Base-by-base conservation (phyloP, 345 rosid species). In the Gossypium mustelinum region DNA sequence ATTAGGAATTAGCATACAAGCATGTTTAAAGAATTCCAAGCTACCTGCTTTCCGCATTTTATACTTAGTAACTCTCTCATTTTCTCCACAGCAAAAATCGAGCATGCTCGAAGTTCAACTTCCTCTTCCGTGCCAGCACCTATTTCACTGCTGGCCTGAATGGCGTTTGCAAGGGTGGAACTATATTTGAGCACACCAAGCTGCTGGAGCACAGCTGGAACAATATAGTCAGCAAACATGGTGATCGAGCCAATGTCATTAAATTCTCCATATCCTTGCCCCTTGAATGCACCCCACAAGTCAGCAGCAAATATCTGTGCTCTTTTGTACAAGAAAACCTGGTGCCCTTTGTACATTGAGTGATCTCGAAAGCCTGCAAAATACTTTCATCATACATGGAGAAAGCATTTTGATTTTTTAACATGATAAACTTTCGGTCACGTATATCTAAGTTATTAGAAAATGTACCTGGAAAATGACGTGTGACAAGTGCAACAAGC, bases 301-400 rank as follows among this genome's bases (percentile, higher is more conserved):
- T 92, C 97, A 14, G 94, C 87, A 68, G 84, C 90, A 87, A 89
- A 88, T 74, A 89, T 92, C 84, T 92, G 97, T 76, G 94, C 97
- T 78, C 92, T 85, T 83, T 92, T 89, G 48, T 92, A 92, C 79
- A 89, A 83, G 81, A 89, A 92, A 61, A 92, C 84, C 76, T 89
- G 97, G 82, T 68, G 88, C 55, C 94, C 94, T 81, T 87, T 88
- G 79, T 92, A 89, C 67, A 92, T 77, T 22, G 97, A 86, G 78
- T 89, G 97, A 70, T 92, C 97, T 47, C 87, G 83, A 60, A 92
- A 92, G 54, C 97, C 97, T 92, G 39, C 69, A 68, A 34, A 34
- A 59, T 39, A 68, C 29, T 70, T 62, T 22, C 58, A 54, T 48
- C 58, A 60, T 70, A 20, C 43, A 59, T 34, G 24, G 67, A 79